phyloP scores from a whole-genome alignment of 345 rosid species.

The Gossypium mustelinum region DNA sequence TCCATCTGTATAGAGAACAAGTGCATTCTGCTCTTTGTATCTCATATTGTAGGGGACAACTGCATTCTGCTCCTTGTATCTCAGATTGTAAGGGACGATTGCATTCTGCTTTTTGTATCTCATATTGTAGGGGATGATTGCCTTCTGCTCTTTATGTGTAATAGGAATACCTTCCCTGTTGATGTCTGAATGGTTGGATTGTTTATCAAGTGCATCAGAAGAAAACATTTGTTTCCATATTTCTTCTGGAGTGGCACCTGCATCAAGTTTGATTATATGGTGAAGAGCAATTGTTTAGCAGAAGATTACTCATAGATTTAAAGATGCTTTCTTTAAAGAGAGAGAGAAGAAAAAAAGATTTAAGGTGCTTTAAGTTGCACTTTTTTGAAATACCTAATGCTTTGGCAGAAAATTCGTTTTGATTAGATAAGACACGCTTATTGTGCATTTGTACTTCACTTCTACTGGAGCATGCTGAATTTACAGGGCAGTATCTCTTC shows the following conservation, averaged over 20 bases:
- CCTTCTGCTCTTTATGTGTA: constrained; percentile 14
- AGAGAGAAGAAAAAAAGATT: not conserved
- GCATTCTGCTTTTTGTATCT: not conserved
- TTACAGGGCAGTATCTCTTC: constrained; percentile 30
- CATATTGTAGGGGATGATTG: not conserved
- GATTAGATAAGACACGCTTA: constrained; percentile 25
- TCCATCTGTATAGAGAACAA: constrained; percentile 54
- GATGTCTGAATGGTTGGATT: constrained; percentile 45
- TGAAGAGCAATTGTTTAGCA: constrained; percentile 10
- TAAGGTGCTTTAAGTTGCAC: not conserved
- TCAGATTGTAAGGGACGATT: not conserved
- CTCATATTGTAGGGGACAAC: constrained; percentile 43
- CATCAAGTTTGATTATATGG: constrained; percentile 23
- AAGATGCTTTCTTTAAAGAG: not conserved
- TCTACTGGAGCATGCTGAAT: constrained; percentile 23
- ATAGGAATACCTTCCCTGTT: constrained; percentile 28
- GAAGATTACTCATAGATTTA: not conserved
- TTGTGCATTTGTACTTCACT: constrained; percentile 32
- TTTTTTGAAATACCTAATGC: constrained; percentile 38
- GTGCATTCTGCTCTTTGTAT: constrained; percentile 41
- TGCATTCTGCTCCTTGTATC: constrained; percentile 35
- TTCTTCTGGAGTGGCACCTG: constrained; percentile 42
- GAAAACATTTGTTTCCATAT: constrained; percentile 30
- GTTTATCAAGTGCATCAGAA: constrained; percentile 43
- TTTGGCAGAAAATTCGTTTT: constrained; percentile 24